These are phyloP conservation scores for Ophiostoma novo-ulmi DNA, from an alignment of 2,329 filamentous ascomycete species.

Conservation along the genomic window DNA sequence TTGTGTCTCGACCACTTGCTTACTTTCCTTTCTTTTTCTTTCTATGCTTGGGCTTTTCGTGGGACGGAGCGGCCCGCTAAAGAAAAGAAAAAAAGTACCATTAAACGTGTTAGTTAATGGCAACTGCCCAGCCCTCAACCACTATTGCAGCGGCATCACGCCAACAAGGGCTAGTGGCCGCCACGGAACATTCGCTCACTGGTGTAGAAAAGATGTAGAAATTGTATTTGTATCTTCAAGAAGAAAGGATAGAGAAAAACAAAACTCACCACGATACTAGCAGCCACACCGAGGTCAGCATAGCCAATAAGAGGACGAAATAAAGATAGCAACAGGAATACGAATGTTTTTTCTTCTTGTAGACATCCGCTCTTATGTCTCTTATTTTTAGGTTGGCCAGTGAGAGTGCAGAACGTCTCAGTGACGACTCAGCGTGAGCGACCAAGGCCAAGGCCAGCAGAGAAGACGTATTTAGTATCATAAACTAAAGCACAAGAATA, in stretches of 20 bases:
- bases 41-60: background rate
- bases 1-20: background rate
- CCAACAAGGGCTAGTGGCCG: constrained; percentile 7
- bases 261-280: background rate
- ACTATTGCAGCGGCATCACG: background rate
- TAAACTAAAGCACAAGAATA: background rate
- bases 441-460: background rate
- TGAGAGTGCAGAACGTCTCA: background rate
- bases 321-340: background rate
- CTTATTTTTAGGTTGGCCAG: background rate
- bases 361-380: background rate
- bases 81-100: background rate
- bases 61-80: constrained; percentile 3
- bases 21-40: background rate
- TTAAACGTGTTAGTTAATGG: background rate
- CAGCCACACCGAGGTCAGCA: background rate
- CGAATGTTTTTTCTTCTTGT: background rate
- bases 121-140: background rate
- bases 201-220: background rate
- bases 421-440: background rate
- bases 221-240: background rate
- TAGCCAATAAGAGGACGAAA: background rate
- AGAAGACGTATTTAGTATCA: background rate
- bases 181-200: background rate
- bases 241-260: background rate